Evolutionary conservation across 768 basidiomycete species (phyloP).

Genomic region (Termitomyces sp.): DNA sequence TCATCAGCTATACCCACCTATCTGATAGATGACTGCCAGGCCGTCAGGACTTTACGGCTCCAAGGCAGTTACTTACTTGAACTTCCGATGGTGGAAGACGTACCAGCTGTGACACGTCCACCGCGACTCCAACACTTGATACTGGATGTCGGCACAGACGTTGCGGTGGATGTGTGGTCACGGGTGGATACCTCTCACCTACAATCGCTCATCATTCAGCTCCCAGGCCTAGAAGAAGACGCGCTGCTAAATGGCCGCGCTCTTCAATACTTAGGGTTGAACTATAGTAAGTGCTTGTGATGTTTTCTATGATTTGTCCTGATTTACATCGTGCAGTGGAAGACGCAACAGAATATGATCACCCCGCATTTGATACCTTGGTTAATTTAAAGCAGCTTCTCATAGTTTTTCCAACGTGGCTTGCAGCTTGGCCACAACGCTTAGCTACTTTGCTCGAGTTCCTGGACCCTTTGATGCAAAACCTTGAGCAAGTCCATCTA

Average conservation of each 20-base stretch:
- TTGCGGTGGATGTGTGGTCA: neutral
- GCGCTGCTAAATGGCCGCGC: neutral
- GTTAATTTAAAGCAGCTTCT: neutral
- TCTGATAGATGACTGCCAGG: neutral
- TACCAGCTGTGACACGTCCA: neutral
- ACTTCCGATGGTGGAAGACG: neutral
- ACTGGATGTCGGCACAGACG: neutral
- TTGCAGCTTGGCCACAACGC: neutral
- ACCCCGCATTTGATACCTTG: neutral
- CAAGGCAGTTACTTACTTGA: neutral
- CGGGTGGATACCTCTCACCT: constrained; percentile 3
- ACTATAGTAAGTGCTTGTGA: neutral
- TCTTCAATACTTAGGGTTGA: neutral
- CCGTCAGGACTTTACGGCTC: neutral
- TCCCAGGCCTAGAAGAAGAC: neutral
- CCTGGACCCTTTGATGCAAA: neutral
- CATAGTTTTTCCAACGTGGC: constrained; percentile 2
- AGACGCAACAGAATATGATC: neutral
- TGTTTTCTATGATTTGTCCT: neutral
- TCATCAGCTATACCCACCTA: neutral
- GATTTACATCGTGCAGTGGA: neutral
- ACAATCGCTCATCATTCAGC: neutral
- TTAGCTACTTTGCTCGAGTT: neutral
- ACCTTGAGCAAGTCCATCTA: neutral
- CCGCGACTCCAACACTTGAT: neutral